Conservation (phyloP, 495 filamentous ascomycete species). For the Podospora sp. region DNA sequence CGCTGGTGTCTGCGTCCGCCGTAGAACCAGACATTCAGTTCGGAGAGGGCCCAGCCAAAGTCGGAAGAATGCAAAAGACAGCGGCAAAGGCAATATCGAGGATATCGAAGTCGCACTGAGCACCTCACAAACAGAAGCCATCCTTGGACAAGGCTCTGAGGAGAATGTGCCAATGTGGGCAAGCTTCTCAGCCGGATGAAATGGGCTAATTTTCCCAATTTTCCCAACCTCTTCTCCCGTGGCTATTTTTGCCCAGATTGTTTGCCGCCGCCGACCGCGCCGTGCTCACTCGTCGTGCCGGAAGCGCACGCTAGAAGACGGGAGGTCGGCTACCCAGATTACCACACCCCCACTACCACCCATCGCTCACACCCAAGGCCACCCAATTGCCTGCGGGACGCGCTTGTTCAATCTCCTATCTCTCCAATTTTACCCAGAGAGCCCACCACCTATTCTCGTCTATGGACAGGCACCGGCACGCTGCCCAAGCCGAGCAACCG, state of each 20-base stretch:
- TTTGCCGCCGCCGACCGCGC: constrained; percentile 3
- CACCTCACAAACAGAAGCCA: neutral
- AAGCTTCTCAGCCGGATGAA: neutral
- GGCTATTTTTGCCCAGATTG: constrained; percentile 31
- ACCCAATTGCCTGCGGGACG: constrained; percentile 14
- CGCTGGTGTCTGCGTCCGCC: neutral
- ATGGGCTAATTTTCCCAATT: constrained; percentile 23
- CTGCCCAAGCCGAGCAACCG: neutral
- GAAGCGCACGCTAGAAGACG: constrained; percentile 1
- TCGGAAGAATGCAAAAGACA: neutral
- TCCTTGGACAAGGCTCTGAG: neutral
- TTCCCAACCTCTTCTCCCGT: constrained; percentile 11
- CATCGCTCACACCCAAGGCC: neutral
- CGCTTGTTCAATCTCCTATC: constrained; percentile 13
- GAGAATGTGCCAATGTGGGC: neutral
- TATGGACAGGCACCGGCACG: neutral
- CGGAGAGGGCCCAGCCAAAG: neutral
- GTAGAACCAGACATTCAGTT: neutral
- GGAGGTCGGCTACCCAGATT: constrained; percentile 20
- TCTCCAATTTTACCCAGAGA: constrained; percentile 11
- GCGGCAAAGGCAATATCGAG: neutral
- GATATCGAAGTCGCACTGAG: neutral
- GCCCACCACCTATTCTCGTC: constrained; percentile 3
- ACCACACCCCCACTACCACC: constrained; percentile 20
- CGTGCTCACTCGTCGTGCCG: neutral